These are phyloP conservation scores for Kodamaea kaohsiungensis DNA, from an alignment of 805 yeast genomes.

Conservation along the genomic window DNA sequence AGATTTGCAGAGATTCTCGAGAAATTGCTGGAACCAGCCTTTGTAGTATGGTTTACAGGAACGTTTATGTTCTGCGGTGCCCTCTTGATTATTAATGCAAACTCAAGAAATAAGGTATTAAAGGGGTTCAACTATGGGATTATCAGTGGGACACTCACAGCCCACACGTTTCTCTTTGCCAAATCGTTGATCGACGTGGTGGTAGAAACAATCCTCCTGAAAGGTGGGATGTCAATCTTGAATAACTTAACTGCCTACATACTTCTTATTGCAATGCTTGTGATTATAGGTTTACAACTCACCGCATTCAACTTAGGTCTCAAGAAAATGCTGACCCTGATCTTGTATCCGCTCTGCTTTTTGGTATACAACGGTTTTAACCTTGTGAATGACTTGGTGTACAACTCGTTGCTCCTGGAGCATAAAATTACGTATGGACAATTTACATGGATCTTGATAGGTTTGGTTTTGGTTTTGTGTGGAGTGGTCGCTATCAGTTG, in stretches of 20 bases:
- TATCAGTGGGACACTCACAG: constrained; percentile 75
- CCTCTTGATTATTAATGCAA: constrained; percentile 25
- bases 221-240: constrained; percentile 12
- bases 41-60: constrained; percentile 56
- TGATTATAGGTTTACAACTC: constrained; percentile 69
- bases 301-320: constrained; percentile 75
- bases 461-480: constrained; percentile 52
- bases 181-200: constrained; percentile 76
- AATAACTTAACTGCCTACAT: constrained; percentile 34
- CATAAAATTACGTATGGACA: constrained; percentile 46
- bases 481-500: constrained; percentile 73
- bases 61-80: constrained; percentile 32
- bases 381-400: constrained; percentile 45
- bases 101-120: constrained; percentile 20
- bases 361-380: constrained; percentile 76
- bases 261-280: constrained; percentile 54
- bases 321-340: constrained; percentile 67
- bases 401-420: constrained; percentile 60
- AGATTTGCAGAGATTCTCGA: constrained; percentile 43
- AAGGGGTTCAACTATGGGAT: constrained; percentile 65
- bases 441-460: constrained; percentile 45
- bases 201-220: constrained; percentile 41
- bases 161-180: constrained; percentile 84
- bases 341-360: constrained; percentile 82
- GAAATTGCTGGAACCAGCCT: constrained; percentile 40